A percentile compares a stretch with the other conserved stretches of the same genome.
phyloP scores from a whole-genome alignment of 305 asterid species.

The Fraxinus greggii region DNA sequence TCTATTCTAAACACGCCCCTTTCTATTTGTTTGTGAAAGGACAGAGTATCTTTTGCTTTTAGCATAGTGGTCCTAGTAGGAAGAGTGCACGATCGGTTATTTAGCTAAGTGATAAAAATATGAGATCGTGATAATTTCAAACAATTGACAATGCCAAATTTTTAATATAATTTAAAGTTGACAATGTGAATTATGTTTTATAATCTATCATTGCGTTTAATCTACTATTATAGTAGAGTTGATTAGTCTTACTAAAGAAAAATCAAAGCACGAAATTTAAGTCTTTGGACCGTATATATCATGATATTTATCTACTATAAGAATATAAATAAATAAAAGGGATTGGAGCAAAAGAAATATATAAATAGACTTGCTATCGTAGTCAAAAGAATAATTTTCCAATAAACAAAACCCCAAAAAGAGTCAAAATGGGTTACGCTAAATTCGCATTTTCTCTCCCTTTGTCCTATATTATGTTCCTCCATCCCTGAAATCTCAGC shows the following conservation, averaged over 20 bases:
- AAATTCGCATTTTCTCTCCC: constrained; percentile 14
- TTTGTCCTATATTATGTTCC: neutral
- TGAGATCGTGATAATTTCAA: neutral
- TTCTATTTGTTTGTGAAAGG: neutral
- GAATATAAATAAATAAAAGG: neutral
- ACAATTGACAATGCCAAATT: neutral
- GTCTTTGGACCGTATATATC: no score
- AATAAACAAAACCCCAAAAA: neutral
- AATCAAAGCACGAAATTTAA: neutral
- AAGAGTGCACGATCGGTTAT: no score
- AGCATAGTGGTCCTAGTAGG: neutral
- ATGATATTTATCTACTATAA: no score
- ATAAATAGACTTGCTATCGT: neutral
- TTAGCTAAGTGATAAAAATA: neutral
- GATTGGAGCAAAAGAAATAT: neutral
- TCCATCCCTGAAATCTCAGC: constrained; percentile 42
- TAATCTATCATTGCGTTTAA: neutral
- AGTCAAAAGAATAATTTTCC: neutral
- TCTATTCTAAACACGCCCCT: neutral
- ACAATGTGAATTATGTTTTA: neutral
- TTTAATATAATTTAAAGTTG: neutral
- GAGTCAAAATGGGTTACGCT: constrained; percentile 19
- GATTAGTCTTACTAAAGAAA: neutral
- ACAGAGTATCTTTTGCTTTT: neutral
- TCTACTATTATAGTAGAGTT: neutral